Conservation (phyloP, 805 yeast species). For the Lachancea nothofagi region DNA sequence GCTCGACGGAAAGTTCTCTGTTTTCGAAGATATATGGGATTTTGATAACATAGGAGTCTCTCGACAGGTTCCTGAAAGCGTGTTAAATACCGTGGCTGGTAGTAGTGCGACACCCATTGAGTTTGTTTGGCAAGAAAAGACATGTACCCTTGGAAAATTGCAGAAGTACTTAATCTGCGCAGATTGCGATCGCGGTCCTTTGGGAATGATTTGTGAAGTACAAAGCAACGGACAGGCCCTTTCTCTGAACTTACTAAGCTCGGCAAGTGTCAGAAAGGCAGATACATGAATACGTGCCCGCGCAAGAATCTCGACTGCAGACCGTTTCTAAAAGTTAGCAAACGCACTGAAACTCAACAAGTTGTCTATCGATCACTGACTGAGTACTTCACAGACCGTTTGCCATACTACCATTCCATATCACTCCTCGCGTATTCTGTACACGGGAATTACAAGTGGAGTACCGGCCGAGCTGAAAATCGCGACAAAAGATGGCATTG, state of each 20-base stretch:
- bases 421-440: too few relatives aligned
- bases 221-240: constrained; percentile 13
- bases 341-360: too few relatives aligned
- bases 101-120: constrained; percentile 7
- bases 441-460: too few relatives aligned
- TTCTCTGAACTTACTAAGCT: constrained; percentile 40
- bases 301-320: too few relatives aligned
- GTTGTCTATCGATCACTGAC: too few relatives aligned
- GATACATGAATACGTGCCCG: background rate
- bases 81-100: background rate
- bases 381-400: too few relatives aligned
- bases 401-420: too few relatives aligned
- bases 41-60: constrained; percentile 79
- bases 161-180: constrained; percentile 60
- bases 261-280: constrained; percentile 37
- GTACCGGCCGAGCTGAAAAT: too few relatives aligned
- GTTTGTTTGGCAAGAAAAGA: constrained; percentile 11
- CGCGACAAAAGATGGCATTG: too few relatives aligned
- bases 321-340: too few relatives aligned
- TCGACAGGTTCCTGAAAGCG: constrained; percentile 27
- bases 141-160: constrained; percentile 32
- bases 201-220: constrained; percentile 56
- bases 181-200: constrained; percentile 73
- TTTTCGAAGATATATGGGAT: constrained; percentile 62
- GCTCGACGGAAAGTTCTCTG: constrained; percentile 32